phyloP scores from a whole-genome alignment of 1,284 basidiomycete genomes.

The Porodaedalea pini region DNA sequence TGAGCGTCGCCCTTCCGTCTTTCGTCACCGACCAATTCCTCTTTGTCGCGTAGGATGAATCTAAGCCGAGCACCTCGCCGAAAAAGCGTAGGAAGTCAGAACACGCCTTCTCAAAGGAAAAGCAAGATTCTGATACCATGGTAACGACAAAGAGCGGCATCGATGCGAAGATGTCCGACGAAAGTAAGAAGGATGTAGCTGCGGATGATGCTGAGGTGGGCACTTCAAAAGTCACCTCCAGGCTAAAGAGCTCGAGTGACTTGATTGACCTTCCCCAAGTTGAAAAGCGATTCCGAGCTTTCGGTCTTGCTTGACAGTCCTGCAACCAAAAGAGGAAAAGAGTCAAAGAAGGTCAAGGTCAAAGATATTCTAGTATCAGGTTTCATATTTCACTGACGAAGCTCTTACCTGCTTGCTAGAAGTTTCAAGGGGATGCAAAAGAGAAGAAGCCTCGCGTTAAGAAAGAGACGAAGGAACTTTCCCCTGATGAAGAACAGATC shows the following conservation, averaged over 20 bases:
- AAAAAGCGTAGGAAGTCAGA: conserved; percentile 14
- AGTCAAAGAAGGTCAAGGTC: conserved; percentile 18
- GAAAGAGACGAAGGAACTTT: conserved; percentile 14
- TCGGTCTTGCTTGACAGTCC: conserved; percentile 59
- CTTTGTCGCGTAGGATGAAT: conserved; percentile 7
- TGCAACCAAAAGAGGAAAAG: conserved; percentile 38
- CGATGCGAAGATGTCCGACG: too few relatives aligned
- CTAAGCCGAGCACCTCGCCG: conserved; percentile 6
- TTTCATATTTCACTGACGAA: neutral
- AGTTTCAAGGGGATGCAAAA: conserved; percentile 4
- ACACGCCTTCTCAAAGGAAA: neutral
- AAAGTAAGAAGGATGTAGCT: neutral
- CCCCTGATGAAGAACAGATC: conserved; percentile 20
- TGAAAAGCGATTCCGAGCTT: conserved; percentile 58
- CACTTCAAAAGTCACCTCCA: too few relatives aligned
- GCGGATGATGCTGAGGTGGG: neutral
- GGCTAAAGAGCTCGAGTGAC: too few relatives aligned
- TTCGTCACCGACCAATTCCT: neutral
- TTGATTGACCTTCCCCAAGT: too few relatives aligned
- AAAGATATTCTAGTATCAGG: neutral
- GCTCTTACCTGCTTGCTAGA: neutral
- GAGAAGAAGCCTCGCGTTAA: conserved; percentile 13
- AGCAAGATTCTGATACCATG: neutral
- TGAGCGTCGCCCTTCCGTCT: neutral
- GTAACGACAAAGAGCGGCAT: neutral